Percentiles rank a stretch among this genome's conserved stretches.
Conservation (phyloP, 495 filamentous ascomycete genomes). For the Penicillium canariense region DNA sequence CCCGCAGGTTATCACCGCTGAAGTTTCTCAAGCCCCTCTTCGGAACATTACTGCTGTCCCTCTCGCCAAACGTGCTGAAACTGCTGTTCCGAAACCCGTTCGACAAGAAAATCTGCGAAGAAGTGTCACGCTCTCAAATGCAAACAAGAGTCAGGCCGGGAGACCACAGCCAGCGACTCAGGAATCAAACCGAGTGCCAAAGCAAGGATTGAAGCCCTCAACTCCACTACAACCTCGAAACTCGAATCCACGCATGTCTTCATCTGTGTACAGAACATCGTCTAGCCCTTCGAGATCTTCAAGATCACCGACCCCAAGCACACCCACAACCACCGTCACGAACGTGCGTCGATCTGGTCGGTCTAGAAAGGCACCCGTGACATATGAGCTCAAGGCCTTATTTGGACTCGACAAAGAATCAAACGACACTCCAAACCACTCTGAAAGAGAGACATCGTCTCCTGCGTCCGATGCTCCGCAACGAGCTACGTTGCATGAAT, state of each 20-base stretch:
- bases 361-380: constrained; percentile 8
- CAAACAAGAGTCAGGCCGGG: not conserved
- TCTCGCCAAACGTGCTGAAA: not conserved
- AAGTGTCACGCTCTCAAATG: constrained; percentile 9
- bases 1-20: not conserved
- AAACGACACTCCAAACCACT: not conserved
- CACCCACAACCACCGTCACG: not conserved
- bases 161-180: not conserved
- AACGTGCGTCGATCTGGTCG: constrained; percentile 11
- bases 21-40: not conserved
- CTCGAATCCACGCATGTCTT: constrained; percentile 1
- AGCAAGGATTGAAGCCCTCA: not conserved
- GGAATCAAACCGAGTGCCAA: not conserved
- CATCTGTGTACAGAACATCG: not conserved
- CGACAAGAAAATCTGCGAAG: constrained; percentile 5
- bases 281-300: not conserved
- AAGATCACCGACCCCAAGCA: not conserved
- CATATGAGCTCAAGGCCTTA: constrained; percentile 14
- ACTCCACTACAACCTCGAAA: not conserved
- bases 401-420: not conserved
- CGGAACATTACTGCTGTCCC: not conserved
- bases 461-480: not conserved
- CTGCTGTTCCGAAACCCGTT: not conserved
- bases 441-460: not conserved
- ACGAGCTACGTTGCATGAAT: not conserved